Evolutionary conservation across 192 early-diverging fungal species (phyloP), one percentile per base, ranked within the genome.

Genomic region (Linnemannia zychae): DNA sequence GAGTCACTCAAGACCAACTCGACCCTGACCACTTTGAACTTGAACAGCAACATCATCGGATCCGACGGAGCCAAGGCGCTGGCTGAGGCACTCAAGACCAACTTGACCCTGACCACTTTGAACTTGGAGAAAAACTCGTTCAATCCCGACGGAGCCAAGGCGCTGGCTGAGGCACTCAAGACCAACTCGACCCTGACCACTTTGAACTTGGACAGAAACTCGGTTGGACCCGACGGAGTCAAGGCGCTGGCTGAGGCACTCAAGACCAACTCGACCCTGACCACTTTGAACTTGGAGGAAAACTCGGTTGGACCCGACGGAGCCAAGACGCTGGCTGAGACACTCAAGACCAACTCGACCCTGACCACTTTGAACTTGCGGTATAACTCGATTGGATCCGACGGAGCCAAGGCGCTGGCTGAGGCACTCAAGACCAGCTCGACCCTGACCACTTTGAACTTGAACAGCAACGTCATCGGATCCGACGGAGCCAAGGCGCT

Each of bases 301-400:
- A 75, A 75, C 37, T 65, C 33, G 22, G 65, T 75, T 38, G 57
- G 40, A 65, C 36, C 36, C 12, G n/a, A 47, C 60, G 74, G 74
- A 67, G 60, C 24, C 16, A 12, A 77, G 76, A 67, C 76, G 76
- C 76, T 77, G 67, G 67, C 76, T 77, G 76, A 77, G 76, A 65
- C 76, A 77, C 66, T 77, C 76, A 77, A 77, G 76, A 77, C 37
- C 67, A 77, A 70, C 76, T 70, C 47, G 67, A 77, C 76, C 70
- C 67, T 77, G 67, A 60, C 76, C 49, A 77, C 76, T 77, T 77
- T 77, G 40, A 6, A 44, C 40, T 44, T 44, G 40, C n/a, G n/a
- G n/a, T n/a, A n/a, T n/a, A 72, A 72, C 15, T 49, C 13, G 28
- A 72, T 72, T 31, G 33, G 48, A 72, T 40, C 31, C 28, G 7